Evolutionary conservation across 768 basidiomycete genomes (phyloP), one percentile per base, ranked within the genome.

Genomic region (Clitopilus hobsonii): DNA sequence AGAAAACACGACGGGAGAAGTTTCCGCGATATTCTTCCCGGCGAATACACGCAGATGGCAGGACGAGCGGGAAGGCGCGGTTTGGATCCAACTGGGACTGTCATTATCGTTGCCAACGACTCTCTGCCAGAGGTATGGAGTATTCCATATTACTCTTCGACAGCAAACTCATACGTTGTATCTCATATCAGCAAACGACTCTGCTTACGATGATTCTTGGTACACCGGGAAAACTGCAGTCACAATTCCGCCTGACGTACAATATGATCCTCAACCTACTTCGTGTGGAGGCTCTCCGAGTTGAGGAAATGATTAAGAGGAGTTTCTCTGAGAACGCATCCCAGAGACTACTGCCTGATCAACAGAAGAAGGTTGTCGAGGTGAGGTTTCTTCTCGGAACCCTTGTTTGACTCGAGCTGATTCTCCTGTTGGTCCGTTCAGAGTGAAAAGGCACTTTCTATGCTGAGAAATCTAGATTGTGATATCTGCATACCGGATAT

Each of bases 301-400:
- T 98, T 16, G 97, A 99, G 66, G 97, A 99, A 71, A 99, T 99
- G 97, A 98, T 99, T 67, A 98, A 98, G 69, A 81, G 97, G 32
- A 94, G 92, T 67, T 99, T 99, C 71, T 98, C 97, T 16, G 97
- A 99, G 74, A 98, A 98, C 65, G 87, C 94, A 1, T 89, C 97
- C 0, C 97, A 99, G 65, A 79, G 88, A 32, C 74, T 98, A 41
- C 74, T 98, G 26, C 97, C 97, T 3, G 94, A 96, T 53, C 92
- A 98, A 58, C 94, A 98, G 69, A 86, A 88, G 67, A 83, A 88
- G 65, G 90, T 98, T 22, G 67, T 77, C 1, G 87, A 96, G 76
- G 96, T 92, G 57, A 63, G 80, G 50, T 22, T 30, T 13, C n/a
- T 29, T 14, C 26, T 49, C 27, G n/a, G 20, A 57, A 1, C 25